Base-by-base conservation (phyloP, 768 basidiomycete species). In the Agrocybe pediades region DNA sequence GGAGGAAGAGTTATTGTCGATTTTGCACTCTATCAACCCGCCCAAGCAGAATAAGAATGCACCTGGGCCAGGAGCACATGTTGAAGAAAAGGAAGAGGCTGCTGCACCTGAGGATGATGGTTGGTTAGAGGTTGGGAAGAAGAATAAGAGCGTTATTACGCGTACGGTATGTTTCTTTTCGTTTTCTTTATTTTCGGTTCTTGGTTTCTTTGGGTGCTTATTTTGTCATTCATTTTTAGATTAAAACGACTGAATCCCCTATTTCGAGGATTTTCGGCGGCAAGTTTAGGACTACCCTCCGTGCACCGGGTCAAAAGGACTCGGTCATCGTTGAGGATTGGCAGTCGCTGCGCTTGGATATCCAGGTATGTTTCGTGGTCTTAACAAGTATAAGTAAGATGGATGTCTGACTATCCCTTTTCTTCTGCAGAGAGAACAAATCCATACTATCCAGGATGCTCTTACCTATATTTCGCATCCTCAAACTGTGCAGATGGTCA, bases 251-350 rank as follows among this genome's bases (percentile, higher is more conserved):
- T 2, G 94, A 97, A 59, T 91, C 92, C 2, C 89, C 95, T 0
- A 90, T 99, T 48, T 91, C 92, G 0, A 78, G 88, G 21, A 90
- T 99, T 54, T 99, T 99, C 62, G 93, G 95, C 24, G 95, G 96
- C 27, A 92, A 91, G 65, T 88, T 95, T 71, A 84, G 94, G 17
- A 90, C 91, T 20, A 87, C 91, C 1, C 74, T 98, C 2, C 82
- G 84, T 36, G 86, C 86, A 6, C 92, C 92, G 1, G 84, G 88
- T 13, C 86, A 91, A 62, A 87, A 87, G 59, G 95, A 98, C 64
- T 90, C 88, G 1, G 87, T 91, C 21, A 83, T 92, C 21, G 80
- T 95, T 15, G 95, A 98, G 68, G 95, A 95, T 49, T 98, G 95
- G 87, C 83, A 93, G 55, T 86, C 90, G 6, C 68, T 99, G 16